A percentile compares a stretch with the other conserved stretches of the same genome.
Evolutionary conservation across 2,329 filamentous ascomycete species (phyloP).

Genomic region (Cercospora nicotianae): DNA sequence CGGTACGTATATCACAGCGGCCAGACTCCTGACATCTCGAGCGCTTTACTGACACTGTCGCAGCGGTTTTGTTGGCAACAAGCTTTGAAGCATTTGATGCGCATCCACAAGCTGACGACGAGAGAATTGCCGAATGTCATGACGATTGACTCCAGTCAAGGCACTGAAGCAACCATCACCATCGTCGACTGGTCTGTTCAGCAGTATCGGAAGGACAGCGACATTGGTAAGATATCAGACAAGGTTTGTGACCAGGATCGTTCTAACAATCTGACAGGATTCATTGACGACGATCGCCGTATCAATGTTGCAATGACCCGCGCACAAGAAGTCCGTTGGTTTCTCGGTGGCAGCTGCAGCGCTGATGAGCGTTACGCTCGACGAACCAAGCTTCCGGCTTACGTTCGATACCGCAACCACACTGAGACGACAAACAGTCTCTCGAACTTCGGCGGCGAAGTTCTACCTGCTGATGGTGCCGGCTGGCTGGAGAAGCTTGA

Average conservation of each 20-base stretch:
- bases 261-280: constrained; percentile 4
- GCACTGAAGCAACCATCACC: constrained; percentile 20
- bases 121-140: constrained; percentile 18
- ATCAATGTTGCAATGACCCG: constrained; percentile 25
- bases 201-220: constrained; percentile 3
- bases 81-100: constrained; percentile 11
- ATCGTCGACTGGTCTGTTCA: constrained; percentile 26
- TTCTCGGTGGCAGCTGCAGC: constrained; percentile 19
- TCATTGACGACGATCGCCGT: constrained; percentile 21
- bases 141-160: constrained; percentile 24
- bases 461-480: background rate
- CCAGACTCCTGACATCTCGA: background rate
- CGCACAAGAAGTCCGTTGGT: constrained; percentile 20
- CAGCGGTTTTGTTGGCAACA: constrained; percentile 17
- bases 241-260: background rate
- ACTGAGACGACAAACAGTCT: background rate
- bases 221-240: constrained; percentile 5
- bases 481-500: constrained; percentile 11
- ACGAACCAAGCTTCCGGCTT: constrained; percentile 6
- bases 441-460: background rate
- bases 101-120: background rate
- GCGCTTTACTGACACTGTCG: background rate
- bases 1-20: constrained; percentile 5
- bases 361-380: background rate
- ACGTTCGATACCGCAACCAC: constrained; percentile 12